Evolutionary conservation across 495 filamentous ascomycete genomes (phyloP), one percentile per base, ranked within the genome.

Genomic region (Aspergillus kassunensis): DNA sequence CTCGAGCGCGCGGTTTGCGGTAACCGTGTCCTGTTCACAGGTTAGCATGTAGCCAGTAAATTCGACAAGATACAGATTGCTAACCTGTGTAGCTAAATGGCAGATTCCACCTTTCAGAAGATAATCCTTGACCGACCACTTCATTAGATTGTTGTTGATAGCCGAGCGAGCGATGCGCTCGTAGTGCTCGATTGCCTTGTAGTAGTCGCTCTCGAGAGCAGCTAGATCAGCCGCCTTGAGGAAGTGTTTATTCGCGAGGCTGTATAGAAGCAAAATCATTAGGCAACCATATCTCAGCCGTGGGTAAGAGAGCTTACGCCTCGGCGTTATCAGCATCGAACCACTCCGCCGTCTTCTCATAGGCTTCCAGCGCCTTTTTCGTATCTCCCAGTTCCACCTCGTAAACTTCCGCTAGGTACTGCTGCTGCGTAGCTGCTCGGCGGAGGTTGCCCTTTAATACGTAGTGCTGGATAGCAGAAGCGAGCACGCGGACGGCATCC

Each of bases 101-200:
- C 88, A 92, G 44, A 97, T 83, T 31, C 89, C 90, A 0, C 89
- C 88, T 75, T 96, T 95, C 53, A 96, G 73, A 66, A 95, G 86
- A 71, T 96, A 95, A 44, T 95, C 88, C 68, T 96, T 96, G 49
- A 96, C 85, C 13, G 83, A 89, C 80, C 85, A 96, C 60, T 83
- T 89, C 89, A 95, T 91, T 54, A 91, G 65, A 61, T 88, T 85
- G 69, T 91, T 92, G 63, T 80, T 79, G 44, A 91, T 80, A 6
- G 82, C 83, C 33, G 78, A 71, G 24, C 79, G 79, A 27, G 87
- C 87, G 33, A 96, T 87, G 58, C 83, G 81, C 65, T 96, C 92
- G 68, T 84, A 97, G 61, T 83, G 72, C 53, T 87, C 80, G 59
- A 90, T 87, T 33, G 89, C 81, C 66, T 84, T 88, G 73, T 81